Base-by-base conservation (phyloP, 2,329 filamentous ascomycete genomes). In the Pseudocercospora fijiensis region DNA sequence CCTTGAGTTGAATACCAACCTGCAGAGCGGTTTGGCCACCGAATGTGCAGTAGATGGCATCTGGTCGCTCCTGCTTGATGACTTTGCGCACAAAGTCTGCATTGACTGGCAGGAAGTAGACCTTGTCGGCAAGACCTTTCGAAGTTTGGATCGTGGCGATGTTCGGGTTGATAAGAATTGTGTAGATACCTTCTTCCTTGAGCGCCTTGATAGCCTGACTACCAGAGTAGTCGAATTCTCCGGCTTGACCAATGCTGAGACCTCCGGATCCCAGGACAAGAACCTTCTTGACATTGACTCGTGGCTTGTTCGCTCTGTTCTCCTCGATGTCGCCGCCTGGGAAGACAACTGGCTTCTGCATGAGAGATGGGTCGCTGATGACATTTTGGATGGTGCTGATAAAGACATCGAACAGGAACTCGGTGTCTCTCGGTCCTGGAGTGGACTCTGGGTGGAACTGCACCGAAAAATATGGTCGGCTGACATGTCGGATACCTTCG, bases 111-210 rank as follows among this genome's bases (percentile, higher is more conserved):
- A 98, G 83, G 84, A 98, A 99, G 81, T 98, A 99, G 58, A 99
- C 95, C 83, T 98, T 98, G 79, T 99, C 95, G 13, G 95, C 95
- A 59, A 99, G 83, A 69, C 95, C 95, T 81, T 97, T 97, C 59
- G 95, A 98, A 4, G 95, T 99, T 78, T 99, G 95, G 67, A 98
- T 98, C 0, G 95, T 99, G 70, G 95, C 95, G 76, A 99, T 98
- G 77, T 99, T 99, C 63, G 95, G 95, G 81, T 99, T 99, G 84
- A 99, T 98, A 67, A 99, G 83, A 68, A 99, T 89, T 2, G 95
- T 97, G 82, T 97, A 98, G 73, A 98, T 97, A 65, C 93, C 94
- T 80, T 98, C 95, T 78, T 98, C 90, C 80, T 98, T 98, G 72
- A 99, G 77, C 41, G 95, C 95, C 83, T 99, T 99, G 83, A 99